Evolutionary conservation across 1,139 yeast genomes (phyloP), one percentile per base, ranked within the genome.

Genomic region (Geotrichum restrictum): DNA sequence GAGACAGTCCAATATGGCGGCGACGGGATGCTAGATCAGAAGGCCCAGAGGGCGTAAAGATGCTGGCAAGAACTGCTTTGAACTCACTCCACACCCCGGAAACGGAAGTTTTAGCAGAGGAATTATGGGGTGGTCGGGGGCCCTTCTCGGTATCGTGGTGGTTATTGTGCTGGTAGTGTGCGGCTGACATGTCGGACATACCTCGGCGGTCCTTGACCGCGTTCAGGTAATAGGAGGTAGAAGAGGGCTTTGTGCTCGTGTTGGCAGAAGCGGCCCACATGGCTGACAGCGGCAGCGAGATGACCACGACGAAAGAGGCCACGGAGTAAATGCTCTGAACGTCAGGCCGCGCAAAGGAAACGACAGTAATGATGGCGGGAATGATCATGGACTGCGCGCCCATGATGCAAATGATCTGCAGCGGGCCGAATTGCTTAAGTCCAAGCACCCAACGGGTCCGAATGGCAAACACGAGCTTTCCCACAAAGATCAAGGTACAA

Each of bases 391-490:
- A 83, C 66, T 93, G 98, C n/a, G 81, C 72, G 1, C 86, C 73
- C 89, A 87, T 85, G 54, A 89, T 85, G 55, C 88, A 71, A 44
- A 93, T 70, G 34, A 89, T 81, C 66, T 88, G 96, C 65, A 87
- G 79, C 34, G 86, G 81, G 58, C 85, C 91, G 64, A 91, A 88
- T 64, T 88, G 95, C 60, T 77, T 81, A 54, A 88, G 71, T 0
- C 98, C 98, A 53, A 89, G 69, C 58, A 73, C 78, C 54, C 89
- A 75, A 66, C 98, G 79, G 2, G 86, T 77, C 57, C 81, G 75
- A 32, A 88, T 78, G 0, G 96, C 95, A 52, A 78, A 57, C 13
- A 76, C 65, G 51, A 93, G 74, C 66, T 91, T 93, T 13, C 73
- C 63, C 3, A 82, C 67, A 43, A 91, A 73, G 32, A 87, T 69